These are phyloP conservation scores for Emmonsia crescens DNA, from an alignment of 2,329 filamentous ascomycete species.

Conservation along the genomic window DNA sequence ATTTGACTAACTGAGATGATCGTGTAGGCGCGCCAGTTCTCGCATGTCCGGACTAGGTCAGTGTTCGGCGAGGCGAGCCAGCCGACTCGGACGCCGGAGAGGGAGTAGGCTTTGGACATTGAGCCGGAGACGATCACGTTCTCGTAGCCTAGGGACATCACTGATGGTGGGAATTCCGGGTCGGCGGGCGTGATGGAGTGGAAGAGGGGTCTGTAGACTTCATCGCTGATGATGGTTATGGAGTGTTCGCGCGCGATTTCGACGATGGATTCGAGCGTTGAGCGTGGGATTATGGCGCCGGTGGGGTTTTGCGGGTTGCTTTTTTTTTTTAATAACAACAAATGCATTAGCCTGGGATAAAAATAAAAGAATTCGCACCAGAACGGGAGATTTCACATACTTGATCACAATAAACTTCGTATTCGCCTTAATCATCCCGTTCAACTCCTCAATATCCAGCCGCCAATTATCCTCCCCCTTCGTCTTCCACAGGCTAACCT, in stretches of 20 bases:
- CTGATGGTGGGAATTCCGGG: constrained; percentile 52
- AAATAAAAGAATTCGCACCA: constrained; percentile 49
- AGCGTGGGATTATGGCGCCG: constrained; percentile 55
- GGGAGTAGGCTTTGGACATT: constrained; percentile 73
- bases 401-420: constrained; percentile 54
- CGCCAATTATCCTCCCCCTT: constrained; percentile 54
- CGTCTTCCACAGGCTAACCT: constrained; percentile 67
- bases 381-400: constrained; percentile 43
- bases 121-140: constrained; percentile 65
- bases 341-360: not conserved
- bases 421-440: constrained; percentile 44
- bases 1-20: constrained; percentile 77
- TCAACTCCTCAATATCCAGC: constrained; percentile 56
- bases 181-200: constrained; percentile 51
- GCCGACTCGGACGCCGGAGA: constrained; percentile 71
- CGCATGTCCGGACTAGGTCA: constrained; percentile 52
- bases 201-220: constrained; percentile 77
- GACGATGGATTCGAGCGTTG: constrained; percentile 51
- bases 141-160: constrained; percentile 60
- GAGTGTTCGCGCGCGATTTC: constrained; percentile 51
- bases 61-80: constrained; percentile 64
- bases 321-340: not conserved
- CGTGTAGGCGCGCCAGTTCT: constrained; percentile 64
- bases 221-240: constrained; percentile 62
- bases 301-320: constrained; percentile 78